Percentiles rank a stretch among this genome's conserved stretches.
Evolutionary conservation across 495 filamentous ascomycete genomes (phyloP).

Genomic region (Daldinia concentrica): DNA sequence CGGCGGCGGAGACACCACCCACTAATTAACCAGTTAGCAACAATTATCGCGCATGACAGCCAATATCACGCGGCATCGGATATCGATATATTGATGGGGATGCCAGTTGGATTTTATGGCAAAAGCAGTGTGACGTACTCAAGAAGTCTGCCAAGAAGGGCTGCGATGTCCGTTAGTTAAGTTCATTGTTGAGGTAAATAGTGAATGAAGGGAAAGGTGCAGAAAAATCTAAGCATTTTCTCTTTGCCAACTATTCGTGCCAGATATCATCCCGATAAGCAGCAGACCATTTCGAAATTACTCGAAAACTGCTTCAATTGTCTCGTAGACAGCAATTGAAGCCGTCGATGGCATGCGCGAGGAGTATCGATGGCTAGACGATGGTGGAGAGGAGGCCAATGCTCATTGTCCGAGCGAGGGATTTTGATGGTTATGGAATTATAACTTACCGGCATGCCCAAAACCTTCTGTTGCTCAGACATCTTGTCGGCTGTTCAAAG

Average conservation of each 20-base stretch:
- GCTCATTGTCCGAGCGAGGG: conserved; percentile 45
- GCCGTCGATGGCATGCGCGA: conserved; percentile 36
- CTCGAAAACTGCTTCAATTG: conserved; percentile 33
- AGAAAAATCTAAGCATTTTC: conserved; percentile 42
- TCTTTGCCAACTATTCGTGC: conserved; percentile 16
- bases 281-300: conserved; percentile 32
- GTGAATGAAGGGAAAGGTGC: conserved; percentile 32
- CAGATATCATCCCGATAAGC: conserved; percentile 25
- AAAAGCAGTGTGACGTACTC: conserved; percentile 73
- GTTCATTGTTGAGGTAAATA: conserved; percentile 11
- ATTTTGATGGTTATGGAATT: conserved; percentile 39
- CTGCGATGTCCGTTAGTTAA: conserved; percentile 51
- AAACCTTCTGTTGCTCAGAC: conserved; percentile 63
- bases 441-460: conserved; percentile 87
- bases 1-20: conserved; percentile 99
- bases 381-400: conserved; percentile 51
- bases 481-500: conserved; percentile 67
- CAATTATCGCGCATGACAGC: conserved; percentile 33
- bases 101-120: conserved; percentile 8
- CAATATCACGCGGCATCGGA: conserved; percentile 27
- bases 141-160: conserved; percentile 92
- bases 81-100: conserved; percentile 12
- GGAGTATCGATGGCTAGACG: conserved; percentile 24
- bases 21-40: conserved; percentile 63
- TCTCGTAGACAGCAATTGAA: conserved; percentile 44